Evolutionary conservation across 2,329 filamentous ascomycete genomes (phyloP), one percentile per base, ranked within the genome.

Genomic region (Botryotinia convoluta): DNA sequence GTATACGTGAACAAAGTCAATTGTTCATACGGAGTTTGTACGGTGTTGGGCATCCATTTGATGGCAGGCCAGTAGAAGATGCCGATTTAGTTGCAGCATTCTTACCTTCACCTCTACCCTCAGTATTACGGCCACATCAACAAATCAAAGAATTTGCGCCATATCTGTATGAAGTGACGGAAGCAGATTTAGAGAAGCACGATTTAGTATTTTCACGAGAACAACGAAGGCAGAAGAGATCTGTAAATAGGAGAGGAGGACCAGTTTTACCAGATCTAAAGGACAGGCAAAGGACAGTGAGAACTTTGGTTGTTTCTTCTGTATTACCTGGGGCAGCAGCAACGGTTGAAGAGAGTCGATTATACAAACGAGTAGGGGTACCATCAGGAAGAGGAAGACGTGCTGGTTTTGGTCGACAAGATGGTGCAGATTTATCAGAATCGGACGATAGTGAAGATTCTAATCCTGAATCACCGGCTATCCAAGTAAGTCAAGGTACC

Each of bases 181-280:
- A 98, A 79, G 90, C 91, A 42, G 95, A 98, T 77, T 85, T 98
- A 61, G 95, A 98, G 82, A 89, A 92, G 75, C 95, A 95, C 71
- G 96, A 99, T 82, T 89, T 95, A 44, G 96, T 95, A 57, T 95
- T 98, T 78, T 95, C 96, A 74, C 90, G 96, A 77, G 96, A 99
- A 81, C 95, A 98, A 82, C 88, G 96, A 78, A 90, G 95, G 69
- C 95, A 98, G 83, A 99, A 99, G 84, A 90, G 96, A 65, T 97
- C 96, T 10, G 93, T 97, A 78, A 98, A 98, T 81, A 89, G 96
- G 75, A 90, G 96, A 79, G 96, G 96, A 76, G 96, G 96, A 0
- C 96, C 96, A 9, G 92, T 93, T 74, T 85, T 99, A 59, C 96
- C 96, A n/a, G 96, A 99, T 83, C 89, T 99, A 74, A 97, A 97